Conservation (phyloP, 306 rosid species). For the Quillaja saponaria region DNA sequence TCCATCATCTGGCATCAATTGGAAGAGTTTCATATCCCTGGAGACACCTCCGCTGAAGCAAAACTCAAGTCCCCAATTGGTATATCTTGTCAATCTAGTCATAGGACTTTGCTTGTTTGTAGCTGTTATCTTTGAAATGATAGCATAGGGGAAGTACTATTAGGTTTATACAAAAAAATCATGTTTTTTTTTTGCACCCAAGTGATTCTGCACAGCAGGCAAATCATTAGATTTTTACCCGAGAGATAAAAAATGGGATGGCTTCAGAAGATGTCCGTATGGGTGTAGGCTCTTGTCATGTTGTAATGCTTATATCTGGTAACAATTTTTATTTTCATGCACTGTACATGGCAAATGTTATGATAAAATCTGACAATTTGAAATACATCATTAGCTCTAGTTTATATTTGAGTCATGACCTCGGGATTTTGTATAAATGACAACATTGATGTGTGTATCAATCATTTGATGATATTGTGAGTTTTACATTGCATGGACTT, state of each 20-base stretch:
- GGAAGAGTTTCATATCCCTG: constrained; percentile 27
- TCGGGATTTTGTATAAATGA: too few species aligned
- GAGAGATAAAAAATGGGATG: too few species aligned
- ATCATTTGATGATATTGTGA: too few species aligned
- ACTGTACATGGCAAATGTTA: not conserved
- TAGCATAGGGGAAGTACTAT: constrained; percentile 34
- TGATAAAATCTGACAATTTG: too few species aligned
- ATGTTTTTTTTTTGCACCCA: constrained; percentile 21
- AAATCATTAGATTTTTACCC: too few species aligned
- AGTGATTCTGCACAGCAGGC: constrained; percentile 5
- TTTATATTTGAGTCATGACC: too few species aligned
- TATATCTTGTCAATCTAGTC: constrained; percentile 30
- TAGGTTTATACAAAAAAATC: not conserved
- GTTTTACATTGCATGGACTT: too few species aligned
- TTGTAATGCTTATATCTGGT: not conserved
- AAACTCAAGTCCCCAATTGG: constrained; percentile 36
- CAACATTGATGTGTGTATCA: too few species aligned
- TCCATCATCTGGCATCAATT: constrained; percentile 17
- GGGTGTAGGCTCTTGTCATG: constrained; percentile 1
- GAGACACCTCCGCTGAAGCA: constrained; percentile 31
- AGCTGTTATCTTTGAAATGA: constrained; percentile 30
- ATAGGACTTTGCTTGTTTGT: constrained; percentile 35
- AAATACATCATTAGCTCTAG: too few species aligned
- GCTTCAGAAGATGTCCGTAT: too few species aligned
- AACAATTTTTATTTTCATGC: constrained; percentile 1